Base-by-base conservation (phyloP, 2,329 filamentous ascomycete species). In the Keithomyces neogunnii region DNA sequence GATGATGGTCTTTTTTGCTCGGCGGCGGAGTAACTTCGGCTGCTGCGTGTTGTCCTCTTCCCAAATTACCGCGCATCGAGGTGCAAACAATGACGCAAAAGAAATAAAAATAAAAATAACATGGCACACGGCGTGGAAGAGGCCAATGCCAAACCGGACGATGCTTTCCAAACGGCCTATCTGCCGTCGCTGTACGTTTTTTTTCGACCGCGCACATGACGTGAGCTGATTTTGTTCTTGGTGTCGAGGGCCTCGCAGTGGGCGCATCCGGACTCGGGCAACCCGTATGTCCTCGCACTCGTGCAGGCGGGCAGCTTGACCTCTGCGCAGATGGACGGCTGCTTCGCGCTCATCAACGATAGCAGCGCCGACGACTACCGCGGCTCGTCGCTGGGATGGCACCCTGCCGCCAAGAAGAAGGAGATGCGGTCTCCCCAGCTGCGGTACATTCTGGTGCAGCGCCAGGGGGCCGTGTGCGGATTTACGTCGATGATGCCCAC, bases 401-500 rank as follows among this genome's bases (percentile, higher is more conserved):
- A 82, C 45, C 75, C 77, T 0, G 63, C 57, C 3, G 69, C 71
- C 43, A 91, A 90, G 70, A 69, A 71, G 48, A 67, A 68, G 10
- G 87, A 91, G 71, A 89, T 91, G 86, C 69, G 69, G 53, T 79
- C 85, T 4, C 65, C 72, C 0, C 82, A 84, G 52, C 77, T 91
- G 64, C 77, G 84, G 43, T 91, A 89, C 63, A 70, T 90, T 6
- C 66, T 89, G 3, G 76, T 87, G 47, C 73, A 73, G 55, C 53
- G 52, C 5, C 50, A 59, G 9, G 53, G 43, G 30, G 40, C 29
- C 9, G 56, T 84, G 7, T 63, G 67, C 19, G 82, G 74, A 4
- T 86, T 88, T 59, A 73, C 77, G 1, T 86, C 82, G n/a, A 71
- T 88, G 60, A 84, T 87, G 83, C 77, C 85, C n/a, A 85, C 82